Percentiles rank a stretch among this genome's conserved stretches.
Evolutionary conservation across 179 eudicot genomes (phyloP).

Genomic region (Nepenthes alata): DNA sequence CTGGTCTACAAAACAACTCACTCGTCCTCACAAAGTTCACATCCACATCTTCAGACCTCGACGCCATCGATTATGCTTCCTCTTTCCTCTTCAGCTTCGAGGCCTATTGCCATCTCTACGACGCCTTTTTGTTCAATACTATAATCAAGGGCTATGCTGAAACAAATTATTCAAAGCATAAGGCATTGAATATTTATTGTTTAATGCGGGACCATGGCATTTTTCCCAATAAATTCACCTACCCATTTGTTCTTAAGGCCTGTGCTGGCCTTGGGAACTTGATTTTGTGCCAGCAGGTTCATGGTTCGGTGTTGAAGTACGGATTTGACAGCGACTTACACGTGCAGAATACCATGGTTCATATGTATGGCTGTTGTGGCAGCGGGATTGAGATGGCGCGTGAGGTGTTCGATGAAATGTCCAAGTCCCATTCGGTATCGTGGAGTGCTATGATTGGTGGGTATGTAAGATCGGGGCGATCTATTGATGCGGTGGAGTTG

Average conservation of each 20-base stretch:
- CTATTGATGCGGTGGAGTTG: conserved; percentile 28
- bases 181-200: conserved; percentile 18
- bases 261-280: conserved; percentile 36
- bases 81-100: conserved; percentile 26
- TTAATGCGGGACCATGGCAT: conserved; percentile 21
- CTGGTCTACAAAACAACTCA: conserved; percentile 39
- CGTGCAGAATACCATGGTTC: conserved; percentile 43
- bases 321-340: conserved; percentile 38
- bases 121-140: conserved; percentile 47
- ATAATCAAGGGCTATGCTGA: conserved; percentile 35
- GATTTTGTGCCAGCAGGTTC: conserved; percentile 33
- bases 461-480: conserved; percentile 30
- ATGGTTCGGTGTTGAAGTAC: conserved; percentile 34
- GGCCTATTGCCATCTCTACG: conserved; percentile 21
- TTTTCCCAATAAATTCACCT: conserved; percentile 46
- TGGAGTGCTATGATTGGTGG: conserved; percentile 57
- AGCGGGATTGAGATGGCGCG: conserved; percentile 29
- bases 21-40: conserved; percentile 49
- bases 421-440: conserved; percentile 22
- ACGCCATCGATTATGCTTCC: conserved; percentile 29
- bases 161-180: conserved; percentile 15
- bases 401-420: conserved; percentile 52
- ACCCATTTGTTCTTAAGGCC: conserved; percentile 49
- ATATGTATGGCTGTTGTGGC: conserved; percentile 38
- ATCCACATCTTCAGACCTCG: conserved; percentile 28